Base-by-base conservation (phyloP, 257 asterid species). In the Osmanthus fragrans region DNA sequence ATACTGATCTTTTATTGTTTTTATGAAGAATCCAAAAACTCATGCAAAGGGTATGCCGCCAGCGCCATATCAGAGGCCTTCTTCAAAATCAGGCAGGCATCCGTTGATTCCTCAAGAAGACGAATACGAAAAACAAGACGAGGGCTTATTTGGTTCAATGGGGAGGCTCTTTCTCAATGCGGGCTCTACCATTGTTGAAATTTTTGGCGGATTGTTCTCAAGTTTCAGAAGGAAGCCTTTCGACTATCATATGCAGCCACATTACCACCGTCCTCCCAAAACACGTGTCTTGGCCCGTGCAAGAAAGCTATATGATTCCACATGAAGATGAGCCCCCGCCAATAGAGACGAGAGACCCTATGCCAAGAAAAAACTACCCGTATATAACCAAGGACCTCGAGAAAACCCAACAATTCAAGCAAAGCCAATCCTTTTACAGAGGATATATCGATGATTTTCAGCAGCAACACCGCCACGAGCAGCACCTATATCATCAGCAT, bases 21-120 rank as follows among this genome's bases (percentile, higher is more conserved):
- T 60, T 13, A 12, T 73, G 32, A 79, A 93, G 97, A 95, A 87
- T 74, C 87, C 85, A n/a, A 87, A 77, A 77, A 16, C 87, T 27
- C 86, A 85, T 39, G 76, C 30, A 1, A 84, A 82, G 79, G 80
- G 81, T 71, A 85, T 83, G 81, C 91, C 90, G 0, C 89, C 93
- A 9, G 87, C 93, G 4, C 91, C 92, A 18, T 90, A 91, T 39
- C 96, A 90, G 64, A 78, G 84, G 82, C 86, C 85, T 11, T 88
- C 83, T 3, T 25, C 84, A 1, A 87, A 85, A 70, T 86, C 98
- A 21, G 83, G 85, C 23, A 86, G 92, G 75, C 94, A 96, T 5
- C 96, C 98, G 21, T 82, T 95, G 65, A 93, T 91, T 58, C 96
- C 98, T 0, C 19, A 88, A 4, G 96, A 90, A 49, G 93, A 86